Conservation (phyloP, 805 yeast genomes). For the Blastobotrys peoriensis region DNA sequence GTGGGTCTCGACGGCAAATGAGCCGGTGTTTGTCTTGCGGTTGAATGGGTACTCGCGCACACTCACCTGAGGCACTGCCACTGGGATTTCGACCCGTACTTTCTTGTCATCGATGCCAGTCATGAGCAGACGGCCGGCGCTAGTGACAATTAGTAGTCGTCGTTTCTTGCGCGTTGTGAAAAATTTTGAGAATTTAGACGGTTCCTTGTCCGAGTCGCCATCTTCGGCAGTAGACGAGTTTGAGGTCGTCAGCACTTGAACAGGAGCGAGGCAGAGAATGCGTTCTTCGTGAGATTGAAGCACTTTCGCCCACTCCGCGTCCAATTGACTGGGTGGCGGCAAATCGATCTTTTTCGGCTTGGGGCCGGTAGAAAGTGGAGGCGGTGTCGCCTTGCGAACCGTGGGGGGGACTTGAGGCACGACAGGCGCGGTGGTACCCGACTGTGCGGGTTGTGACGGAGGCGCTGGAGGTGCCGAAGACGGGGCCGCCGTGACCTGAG, state of each 20-base stretch:
- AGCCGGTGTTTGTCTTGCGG: slow-evolving; percentile 20
- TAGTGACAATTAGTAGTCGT: slow-evolving; percentile 31
- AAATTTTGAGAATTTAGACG: slow-evolving; percentile 25
- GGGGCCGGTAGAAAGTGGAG: slow-evolving; percentile 26
- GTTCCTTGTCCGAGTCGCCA: slow-evolving; percentile 16
- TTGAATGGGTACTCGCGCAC: slow-evolving; percentile 30
- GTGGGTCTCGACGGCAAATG: slow-evolving; percentile 29
- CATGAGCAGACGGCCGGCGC: slow-evolving; percentile 30
- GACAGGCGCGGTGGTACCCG: slow-evolving; percentile 5
- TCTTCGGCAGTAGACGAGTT: slow-evolving; percentile 4
- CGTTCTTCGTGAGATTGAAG: slow-evolving; percentile 43
- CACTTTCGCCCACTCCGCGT: slow-evolving; percentile 42
- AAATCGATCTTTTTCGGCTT: slow-evolving; percentile 29
- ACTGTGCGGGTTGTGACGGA: background rate
- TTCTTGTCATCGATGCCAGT: slow-evolving; percentile 26
- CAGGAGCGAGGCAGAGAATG: slow-evolving; percentile 40
- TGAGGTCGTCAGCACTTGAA: slow-evolving; percentile 20
- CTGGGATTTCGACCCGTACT: slow-evolving; percentile 27
- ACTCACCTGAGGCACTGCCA: slow-evolving; percentile 29
- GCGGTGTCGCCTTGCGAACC: slow-evolving; percentile 9
- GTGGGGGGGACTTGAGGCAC: slow-evolving; percentile 3
- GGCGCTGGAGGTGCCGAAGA: background rate
- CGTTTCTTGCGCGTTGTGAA: slow-evolving; percentile 24
- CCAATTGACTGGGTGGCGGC: slow-evolving; percentile 41
- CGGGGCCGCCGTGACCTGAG: background rate